These are phyloP conservation scores for Austropuccinia psidii DNA, from an alignment of 1,284 basidiomycete species.

Conservation along the genomic window DNA sequence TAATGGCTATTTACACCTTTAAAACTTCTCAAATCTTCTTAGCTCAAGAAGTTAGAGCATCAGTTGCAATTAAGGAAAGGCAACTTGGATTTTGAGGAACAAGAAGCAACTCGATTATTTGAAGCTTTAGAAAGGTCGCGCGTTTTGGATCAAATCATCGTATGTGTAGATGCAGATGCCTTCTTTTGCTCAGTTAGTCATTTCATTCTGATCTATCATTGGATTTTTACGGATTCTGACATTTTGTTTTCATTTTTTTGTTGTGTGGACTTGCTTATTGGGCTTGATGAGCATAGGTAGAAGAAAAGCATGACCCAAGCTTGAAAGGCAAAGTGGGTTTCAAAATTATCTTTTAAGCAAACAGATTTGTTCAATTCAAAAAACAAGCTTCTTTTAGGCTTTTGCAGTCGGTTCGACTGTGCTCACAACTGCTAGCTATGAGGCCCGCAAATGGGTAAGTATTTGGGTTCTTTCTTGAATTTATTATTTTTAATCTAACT, in stretches of 20 bases:
- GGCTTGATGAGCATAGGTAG: no score
- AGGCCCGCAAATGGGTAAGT: slow-evolving; percentile 14
- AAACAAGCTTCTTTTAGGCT: background rate
- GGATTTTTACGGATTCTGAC: background rate
- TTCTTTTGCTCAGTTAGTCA: slow-evolving; percentile 18
- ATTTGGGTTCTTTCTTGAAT: background rate
- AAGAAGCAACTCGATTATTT: background rate
- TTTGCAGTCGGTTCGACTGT: slow-evolving; percentile 12
- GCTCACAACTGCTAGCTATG: slow-evolving; percentile 9
- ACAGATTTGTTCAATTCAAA: background rate
- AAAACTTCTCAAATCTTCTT: background rate
- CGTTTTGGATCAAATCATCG: slow-evolving; percentile 8
- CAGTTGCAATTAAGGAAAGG: background rate
- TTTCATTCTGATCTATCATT: background rate
- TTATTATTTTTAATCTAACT: background rate
- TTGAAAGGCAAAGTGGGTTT: slow-evolving; percentile 9
- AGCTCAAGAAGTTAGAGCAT: background rate
- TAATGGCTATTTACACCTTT: background rate
- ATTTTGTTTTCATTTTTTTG: background rate
- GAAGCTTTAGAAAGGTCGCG: background rate
- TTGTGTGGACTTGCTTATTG: no score
- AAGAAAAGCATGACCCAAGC: background rate
- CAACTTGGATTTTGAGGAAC: background rate
- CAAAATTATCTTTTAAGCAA: background rate
- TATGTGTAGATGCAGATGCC: slow-evolving; percentile 13